Evolutionary conservation across 768 basidiomycete species (phyloP).

Genomic region (Crepidotus variabilis): DNA sequence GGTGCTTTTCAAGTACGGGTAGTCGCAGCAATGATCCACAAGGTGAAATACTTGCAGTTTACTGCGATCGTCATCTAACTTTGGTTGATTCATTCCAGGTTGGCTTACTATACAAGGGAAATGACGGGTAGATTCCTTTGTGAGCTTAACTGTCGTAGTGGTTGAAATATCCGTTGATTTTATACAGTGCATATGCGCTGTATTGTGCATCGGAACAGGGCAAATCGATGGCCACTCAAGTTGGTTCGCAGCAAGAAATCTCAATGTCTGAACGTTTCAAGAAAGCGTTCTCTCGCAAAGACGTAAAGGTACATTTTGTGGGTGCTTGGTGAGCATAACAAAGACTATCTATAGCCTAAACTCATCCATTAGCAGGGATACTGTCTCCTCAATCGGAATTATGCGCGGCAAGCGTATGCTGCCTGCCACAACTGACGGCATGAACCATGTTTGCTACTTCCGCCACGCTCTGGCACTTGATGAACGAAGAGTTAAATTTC

Average conservation of each 20-base stretch:
- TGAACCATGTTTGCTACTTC: constrained; percentile 34
- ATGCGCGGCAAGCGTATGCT: constrained; percentile 22
- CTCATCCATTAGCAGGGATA: constrained; percentile 32
- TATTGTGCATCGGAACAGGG: constrained; percentile 6
- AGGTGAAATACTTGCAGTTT: constrained; percentile 17
- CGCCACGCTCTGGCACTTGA: constrained; percentile 46
- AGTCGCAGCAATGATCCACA: constrained; percentile 40
- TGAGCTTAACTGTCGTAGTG: not conserved
- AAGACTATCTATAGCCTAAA: no score
- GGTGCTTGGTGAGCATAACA: constrained; percentile 33
- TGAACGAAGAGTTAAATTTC: constrained; percentile 43
- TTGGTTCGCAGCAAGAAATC: no score
- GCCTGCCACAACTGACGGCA: constrained; percentile 24
- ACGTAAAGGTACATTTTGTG: constrained; percentile 38
- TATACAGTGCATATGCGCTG: constrained; percentile 15
- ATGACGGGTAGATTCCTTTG: constrained; percentile 28
- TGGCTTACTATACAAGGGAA: constrained; percentile 37
- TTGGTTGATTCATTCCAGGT: constrained; percentile 25
- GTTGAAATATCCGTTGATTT: no score
- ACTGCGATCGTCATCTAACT: not conserved
- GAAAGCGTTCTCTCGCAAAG: constrained; percentile 14
- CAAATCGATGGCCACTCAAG: no score
- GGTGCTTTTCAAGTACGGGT: constrained; percentile 44
- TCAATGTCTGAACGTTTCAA: constrained; percentile 16
- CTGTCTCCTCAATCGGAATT: constrained; percentile 42